Evolutionary conservation across 1,139 yeast species (phyloP).

Genomic region (Zygosaccharomyces pseudobailii): DNA sequence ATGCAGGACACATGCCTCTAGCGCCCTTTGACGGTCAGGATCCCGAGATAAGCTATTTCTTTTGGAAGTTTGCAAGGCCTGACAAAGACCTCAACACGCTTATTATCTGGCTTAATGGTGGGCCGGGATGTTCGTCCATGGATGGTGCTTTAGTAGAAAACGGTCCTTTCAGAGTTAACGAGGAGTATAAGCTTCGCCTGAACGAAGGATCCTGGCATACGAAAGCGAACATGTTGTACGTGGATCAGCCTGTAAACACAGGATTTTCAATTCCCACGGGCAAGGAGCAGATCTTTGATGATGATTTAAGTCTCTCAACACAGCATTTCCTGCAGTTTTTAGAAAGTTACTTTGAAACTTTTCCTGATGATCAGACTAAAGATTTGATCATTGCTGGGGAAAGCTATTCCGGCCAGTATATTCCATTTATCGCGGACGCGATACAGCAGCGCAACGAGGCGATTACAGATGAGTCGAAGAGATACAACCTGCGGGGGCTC

Average conservation of each 20-base stretch:
- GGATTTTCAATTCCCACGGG: slow-evolving; percentile 61
- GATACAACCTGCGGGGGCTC: slow-evolving; percentile 56
- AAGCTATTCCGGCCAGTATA: slow-evolving; percentile 95
- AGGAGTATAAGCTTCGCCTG: slow-evolving; percentile 39
- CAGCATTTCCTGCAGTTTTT: slow-evolving; percentile 62
- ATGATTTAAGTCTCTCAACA: slow-evolving; percentile 56
- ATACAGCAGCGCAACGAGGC: slow-evolving; percentile 48
- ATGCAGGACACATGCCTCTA: slow-evolving; percentile 59
- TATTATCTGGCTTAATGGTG: slow-evolving; percentile 90
- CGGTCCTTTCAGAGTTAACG: slow-evolving; percentile 74
- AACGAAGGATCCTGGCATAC: slow-evolving; percentile 87
- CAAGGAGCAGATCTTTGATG: slow-evolving; percentile 46
- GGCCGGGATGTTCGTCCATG: slow-evolving; percentile 97
- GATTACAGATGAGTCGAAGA: slow-evolving; percentile 19
- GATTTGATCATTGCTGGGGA: slow-evolving; percentile 86
- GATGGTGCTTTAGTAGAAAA: slow-evolving; percentile 94
- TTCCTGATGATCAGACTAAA: slow-evolving; percentile 66
- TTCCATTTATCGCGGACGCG: slow-evolving; percentile 77
- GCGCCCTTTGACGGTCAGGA: slow-evolving; percentile 29
- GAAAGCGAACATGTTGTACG: slow-evolving; percentile 70
- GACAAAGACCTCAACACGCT: slow-evolving; percentile 38
- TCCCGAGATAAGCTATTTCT: slow-evolving; percentile 62
- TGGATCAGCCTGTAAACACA: slow-evolving; percentile 95
- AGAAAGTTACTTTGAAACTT: slow-evolving; percentile 58
- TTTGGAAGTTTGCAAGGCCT: slow-evolving; percentile 59